Conservation (phyloP, 75 land plant genomes). For the Pinus taeda region DNA sequence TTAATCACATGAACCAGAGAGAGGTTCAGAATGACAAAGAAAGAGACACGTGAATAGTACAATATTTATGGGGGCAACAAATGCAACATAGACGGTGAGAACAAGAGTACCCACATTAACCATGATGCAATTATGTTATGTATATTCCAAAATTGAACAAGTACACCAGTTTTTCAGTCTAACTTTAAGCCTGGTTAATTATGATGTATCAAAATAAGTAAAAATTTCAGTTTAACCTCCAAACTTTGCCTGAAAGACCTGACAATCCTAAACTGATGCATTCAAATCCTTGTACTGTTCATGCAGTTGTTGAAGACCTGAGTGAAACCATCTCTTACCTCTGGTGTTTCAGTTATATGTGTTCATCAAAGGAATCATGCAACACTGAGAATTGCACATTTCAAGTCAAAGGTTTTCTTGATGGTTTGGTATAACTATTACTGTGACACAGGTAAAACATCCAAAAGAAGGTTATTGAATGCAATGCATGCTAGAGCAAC, state of each 20-base stretch:
- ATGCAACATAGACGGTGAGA: neutral
- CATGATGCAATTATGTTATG: neutral
- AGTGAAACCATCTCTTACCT: neutral
- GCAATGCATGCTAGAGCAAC: neutral
- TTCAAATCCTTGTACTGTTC: neutral
- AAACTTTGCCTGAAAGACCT: neutral
- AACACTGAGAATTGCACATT: neutral
- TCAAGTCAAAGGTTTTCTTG: no score
- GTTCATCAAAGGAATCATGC: neutral
- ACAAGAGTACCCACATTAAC: neutral
- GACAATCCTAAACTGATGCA: neutral
- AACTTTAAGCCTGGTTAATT: neutral
- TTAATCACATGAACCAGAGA: slow-evolving; percentile 3
- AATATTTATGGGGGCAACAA: neutral
- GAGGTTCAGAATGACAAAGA: neutral
- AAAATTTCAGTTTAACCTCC: neutral
- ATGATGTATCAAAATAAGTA: neutral
- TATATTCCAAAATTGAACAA: neutral
- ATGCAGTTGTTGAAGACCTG: neutral
- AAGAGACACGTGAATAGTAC: neutral
- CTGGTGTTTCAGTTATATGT: neutral
- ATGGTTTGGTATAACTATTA: neutral
- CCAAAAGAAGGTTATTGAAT: neutral
- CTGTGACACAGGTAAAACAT: neutral
- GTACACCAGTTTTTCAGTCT: neutral